These are phyloP conservation scores for Corchorus olitorius DNA, from an alignment of 345 rosid species.

Conservation along the genomic window DNA sequence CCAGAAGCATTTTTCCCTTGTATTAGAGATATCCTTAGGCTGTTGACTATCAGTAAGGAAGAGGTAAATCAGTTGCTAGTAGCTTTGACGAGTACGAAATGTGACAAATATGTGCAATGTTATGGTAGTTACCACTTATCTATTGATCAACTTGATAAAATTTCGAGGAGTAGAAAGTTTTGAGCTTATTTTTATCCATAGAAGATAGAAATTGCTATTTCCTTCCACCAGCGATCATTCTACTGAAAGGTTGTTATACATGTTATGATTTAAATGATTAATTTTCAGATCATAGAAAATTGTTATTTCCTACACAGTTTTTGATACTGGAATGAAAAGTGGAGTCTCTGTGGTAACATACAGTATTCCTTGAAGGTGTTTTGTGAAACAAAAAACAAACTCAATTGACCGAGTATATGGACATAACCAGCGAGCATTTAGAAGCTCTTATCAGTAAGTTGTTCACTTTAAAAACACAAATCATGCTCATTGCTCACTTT, in stretches of 20 bases:
- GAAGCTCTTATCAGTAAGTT: not conserved
- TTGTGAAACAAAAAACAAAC: too few species aligned
- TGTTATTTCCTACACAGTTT: not conserved
- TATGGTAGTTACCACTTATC: slow-evolving; percentile 53
- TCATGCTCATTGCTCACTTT: not conserved
- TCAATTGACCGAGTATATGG: not conserved
- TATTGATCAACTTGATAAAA: slow-evolving; percentile 43
- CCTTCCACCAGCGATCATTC: not conserved
- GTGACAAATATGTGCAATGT: slow-evolving; percentile 32
- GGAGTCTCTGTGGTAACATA: too few species aligned
- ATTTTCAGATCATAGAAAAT: not conserved
- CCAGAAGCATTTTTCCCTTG: slow-evolving; percentile 75
- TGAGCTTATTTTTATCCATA: slow-evolving; percentile 1
- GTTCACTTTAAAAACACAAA: not conserved
- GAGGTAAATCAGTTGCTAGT: slow-evolving; percentile 41
- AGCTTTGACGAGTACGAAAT: slow-evolving; percentile 28
- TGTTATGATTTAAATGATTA: not conserved
- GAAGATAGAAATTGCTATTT: not conserved
- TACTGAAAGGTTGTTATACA: not conserved
- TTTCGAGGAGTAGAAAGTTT: slow-evolving; percentile 45
- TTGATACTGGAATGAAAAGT: too few species aligned
- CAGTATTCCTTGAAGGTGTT: too few species aligned
- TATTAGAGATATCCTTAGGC: slow-evolving; percentile 58
- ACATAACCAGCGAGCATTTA: not conserved
- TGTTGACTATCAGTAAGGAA: slow-evolving; percentile 47